Evolutionary conservation across 257 asterid genomes (phyloP).

Genomic region (Perilla frutescens): DNA sequence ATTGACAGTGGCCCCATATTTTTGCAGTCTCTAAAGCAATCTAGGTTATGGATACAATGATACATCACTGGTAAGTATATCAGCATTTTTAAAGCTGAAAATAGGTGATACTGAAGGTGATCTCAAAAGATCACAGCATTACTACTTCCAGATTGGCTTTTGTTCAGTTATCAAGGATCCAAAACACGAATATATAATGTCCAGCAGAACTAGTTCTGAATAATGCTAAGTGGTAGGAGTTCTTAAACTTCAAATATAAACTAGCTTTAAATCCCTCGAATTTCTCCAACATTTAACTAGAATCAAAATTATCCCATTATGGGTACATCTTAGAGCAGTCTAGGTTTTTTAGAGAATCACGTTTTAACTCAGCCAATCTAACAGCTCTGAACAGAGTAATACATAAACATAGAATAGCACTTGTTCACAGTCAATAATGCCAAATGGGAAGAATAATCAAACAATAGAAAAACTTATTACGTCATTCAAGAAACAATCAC

Average conservation of each 20-base stretch:
- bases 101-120: conserved; percentile 5
- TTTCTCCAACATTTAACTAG: conserved; percentile 17
- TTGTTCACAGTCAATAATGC: not conserved
- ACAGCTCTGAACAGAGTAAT: conserved; percentile 14
- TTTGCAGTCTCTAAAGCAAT: conserved; percentile 11
- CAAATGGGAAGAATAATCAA: not conserved
- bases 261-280: conserved; percentile 9
- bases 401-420: conserved; percentile 2
- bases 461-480: not conserved
- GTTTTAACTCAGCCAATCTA: not conserved
- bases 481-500: conserved; percentile 47
- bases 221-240: conserved; percentile 9
- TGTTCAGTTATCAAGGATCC: conserved; percentile 17
- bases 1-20: not conserved
- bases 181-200: not conserved
- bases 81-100: conserved; percentile 18
- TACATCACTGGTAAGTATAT: conserved; percentile 13
- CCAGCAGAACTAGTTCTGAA: conserved; percentile 19
- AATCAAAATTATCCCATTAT: conserved; percentile 4
- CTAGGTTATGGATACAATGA: not conserved
- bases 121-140: not conserved
- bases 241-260: conserved; percentile 18
- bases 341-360: conserved; percentile 8
- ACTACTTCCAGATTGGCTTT: conserved; percentile 6
- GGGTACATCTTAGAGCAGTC: not conserved